These are phyloP conservation scores for Aspergillus versicolor DNA, from an alignment of 2,329 filamentous ascomycete genomes.

Conservation along the genomic window DNA sequence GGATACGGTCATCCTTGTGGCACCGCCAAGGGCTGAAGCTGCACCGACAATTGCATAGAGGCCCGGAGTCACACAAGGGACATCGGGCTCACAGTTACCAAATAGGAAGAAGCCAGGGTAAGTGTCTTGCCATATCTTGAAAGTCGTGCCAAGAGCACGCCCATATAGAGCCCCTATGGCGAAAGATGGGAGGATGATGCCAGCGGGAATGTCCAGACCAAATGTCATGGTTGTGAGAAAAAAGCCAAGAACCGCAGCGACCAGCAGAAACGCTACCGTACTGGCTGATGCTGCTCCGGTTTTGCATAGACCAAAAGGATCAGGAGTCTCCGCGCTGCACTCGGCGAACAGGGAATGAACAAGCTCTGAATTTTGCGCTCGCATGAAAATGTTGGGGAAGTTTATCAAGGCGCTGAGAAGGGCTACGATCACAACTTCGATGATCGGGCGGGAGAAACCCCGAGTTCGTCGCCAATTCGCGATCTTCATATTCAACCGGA, in stretches of 20 bases:
- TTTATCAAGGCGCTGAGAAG: slow-evolving; percentile 84
- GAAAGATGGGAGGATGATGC: slow-evolving; percentile 94
- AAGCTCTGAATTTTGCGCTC: slow-evolving; percentile 85
- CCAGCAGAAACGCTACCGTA: slow-evolving; percentile 77
- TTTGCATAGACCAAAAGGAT: slow-evolving; percentile 87
- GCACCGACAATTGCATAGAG: slow-evolving; percentile 97
- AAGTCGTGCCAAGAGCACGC: slow-evolving; percentile 81
- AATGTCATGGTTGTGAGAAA: slow-evolving; percentile 85
- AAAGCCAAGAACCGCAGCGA: slow-evolving; percentile 81
- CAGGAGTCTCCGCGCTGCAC: slow-evolving; percentile 69
- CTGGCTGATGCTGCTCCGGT: slow-evolving; percentile 77
- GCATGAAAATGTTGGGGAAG: slow-evolving; percentile 95
- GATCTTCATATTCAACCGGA: slow-evolving; percentile 87
- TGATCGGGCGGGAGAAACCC: slow-evolving; percentile 69
- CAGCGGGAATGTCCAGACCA: slow-evolving; percentile 88
- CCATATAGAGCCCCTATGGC: slow-evolving; percentile 90
- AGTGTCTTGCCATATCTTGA: slow-evolving; percentile 82
- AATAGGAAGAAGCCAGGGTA: slow-evolving; percentile 79
- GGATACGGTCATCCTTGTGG: slow-evolving; percentile 94
- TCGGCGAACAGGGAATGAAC: slow-evolving; percentile 91
- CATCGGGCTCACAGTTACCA: slow-evolving; percentile 76
- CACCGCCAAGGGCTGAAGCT: slow-evolving; percentile 87
- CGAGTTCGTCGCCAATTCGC: slow-evolving; percentile 74
- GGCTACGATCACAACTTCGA: slow-evolving; percentile 77
- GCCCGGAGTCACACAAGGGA: slow-evolving; percentile 85